Evolutionary conservation across 495 filamentous ascomycete genomes (phyloP), one percentile per base, ranked within the genome.

Genomic region (Bacidia gigantensis): DNA sequence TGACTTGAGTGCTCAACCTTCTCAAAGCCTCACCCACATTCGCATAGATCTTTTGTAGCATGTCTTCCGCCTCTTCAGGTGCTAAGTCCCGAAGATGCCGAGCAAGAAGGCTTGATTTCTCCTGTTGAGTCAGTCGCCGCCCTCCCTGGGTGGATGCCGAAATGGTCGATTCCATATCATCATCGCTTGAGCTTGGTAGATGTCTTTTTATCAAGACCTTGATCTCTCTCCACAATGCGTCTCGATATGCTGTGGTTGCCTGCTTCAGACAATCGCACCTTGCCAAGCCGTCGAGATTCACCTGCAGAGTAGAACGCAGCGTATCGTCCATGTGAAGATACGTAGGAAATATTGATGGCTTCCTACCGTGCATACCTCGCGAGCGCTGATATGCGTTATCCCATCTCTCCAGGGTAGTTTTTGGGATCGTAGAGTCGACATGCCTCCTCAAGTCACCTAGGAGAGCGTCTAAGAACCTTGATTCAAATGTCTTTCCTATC

Each of bases 141-240:
- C 83, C 84, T 43, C 76, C 78, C 60, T 86, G 73, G 0, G 93
- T 95, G 23, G 89, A 92, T 3, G 80, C 75, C 0, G 92, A 99
- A 62, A 89, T 80, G 66, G 88, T 79, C 1, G 87, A 94, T 61
- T 95, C 89, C 51, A 80, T 84, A 59, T 97, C 92, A 60, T 97
- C 90, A 50, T 95, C 90, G 60, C 78, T 89, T 29, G 87, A 92
- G 57, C 85, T 92, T 2, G 92, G 92, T 45, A 99, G 74, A 25
- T 88, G 82, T 51, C 81, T 75, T 35, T 87, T 82, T 44, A 99
- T 92, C 20, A 97, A 72, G 20, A 75, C 81, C 56, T 89, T 87
- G 61, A 96, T 83, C 67, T 97, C 92, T 18, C 85, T 80, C 46
- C 94, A 67, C 12, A 90, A 77, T 0, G 86, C 80, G n/a, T 90